A percentile compares a stretch with the other conserved stretches of the same genome.
Conservation (phyloP, 352 stramenopile genomes). For the Pythium insidiosum region DNA sequence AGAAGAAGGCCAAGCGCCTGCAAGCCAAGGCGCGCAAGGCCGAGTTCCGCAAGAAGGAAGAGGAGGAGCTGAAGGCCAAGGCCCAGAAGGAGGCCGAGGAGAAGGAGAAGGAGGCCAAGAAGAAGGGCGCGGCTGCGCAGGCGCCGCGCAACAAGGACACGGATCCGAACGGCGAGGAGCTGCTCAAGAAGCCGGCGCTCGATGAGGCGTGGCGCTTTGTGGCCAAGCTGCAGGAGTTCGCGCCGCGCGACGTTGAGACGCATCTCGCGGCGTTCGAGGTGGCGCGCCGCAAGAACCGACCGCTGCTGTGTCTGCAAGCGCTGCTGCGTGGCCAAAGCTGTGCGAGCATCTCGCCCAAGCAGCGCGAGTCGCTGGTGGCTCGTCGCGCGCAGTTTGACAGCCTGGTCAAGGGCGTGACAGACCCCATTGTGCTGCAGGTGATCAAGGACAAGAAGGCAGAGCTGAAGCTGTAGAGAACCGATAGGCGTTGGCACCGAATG, state of each 20-base stretch:
- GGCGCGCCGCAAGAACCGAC: slow-evolving; percentile 63
- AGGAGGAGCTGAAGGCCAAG: slow-evolving; percentile 65
- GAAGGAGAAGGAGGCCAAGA: slow-evolving; percentile 62
- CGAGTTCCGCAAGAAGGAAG: slow-evolving; percentile 84
- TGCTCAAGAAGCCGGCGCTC: slow-evolving; percentile 53
- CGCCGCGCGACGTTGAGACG: slow-evolving; percentile 44
- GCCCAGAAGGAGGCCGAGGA: slow-evolving; percentile 74
- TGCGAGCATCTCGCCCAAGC: slow-evolving; percentile 12
- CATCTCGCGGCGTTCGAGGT: slow-evolving; percentile 74
- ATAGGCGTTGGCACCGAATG: too few species aligned
- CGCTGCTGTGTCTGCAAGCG: slow-evolving; percentile 68
- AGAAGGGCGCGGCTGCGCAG: slow-evolving; percentile 44
- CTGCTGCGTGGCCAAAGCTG: slow-evolving; percentile 47
- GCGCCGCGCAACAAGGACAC: slow-evolving; percentile 40
- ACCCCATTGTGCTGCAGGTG: slow-evolving; percentile 47
- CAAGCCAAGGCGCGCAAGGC: slow-evolving; percentile 85
- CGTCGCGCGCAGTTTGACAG: slow-evolving; percentile 38
- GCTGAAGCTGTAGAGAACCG: slow-evolving; percentile 53
- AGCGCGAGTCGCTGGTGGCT: slow-evolving; percentile 25
- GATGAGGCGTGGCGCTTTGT: slow-evolving; percentile 78
- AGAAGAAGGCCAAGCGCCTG: slow-evolving; percentile 88
- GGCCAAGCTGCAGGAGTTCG: slow-evolving; percentile 58
- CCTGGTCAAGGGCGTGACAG: slow-evolving; percentile 42
- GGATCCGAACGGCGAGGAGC: slow-evolving; percentile 66
- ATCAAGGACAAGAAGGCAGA: slow-evolving; percentile 55